phyloP scores from a whole-genome alignment of 2,329 filamentous ascomycete genomes.

The Apiospora phragmitis region DNA sequence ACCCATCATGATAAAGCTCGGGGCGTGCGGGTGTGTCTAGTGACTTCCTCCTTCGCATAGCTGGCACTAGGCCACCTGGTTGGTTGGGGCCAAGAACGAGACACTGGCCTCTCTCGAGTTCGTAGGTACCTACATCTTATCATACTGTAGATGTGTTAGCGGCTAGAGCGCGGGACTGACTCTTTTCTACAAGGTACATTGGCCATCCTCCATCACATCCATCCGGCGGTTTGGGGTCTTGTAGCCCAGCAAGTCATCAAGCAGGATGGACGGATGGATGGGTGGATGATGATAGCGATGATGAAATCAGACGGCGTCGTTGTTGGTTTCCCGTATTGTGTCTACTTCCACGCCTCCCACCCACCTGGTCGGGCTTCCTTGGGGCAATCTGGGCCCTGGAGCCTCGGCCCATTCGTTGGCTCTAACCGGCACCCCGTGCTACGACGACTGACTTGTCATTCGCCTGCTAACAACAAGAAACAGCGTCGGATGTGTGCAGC shows the following conservation, averaged over 20 bases:
- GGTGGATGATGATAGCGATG: slow-evolving; percentile 2
- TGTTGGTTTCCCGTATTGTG: neutral
- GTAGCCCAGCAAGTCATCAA: slow-evolving; percentile 5
- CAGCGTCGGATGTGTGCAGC: slow-evolving; percentile 3
- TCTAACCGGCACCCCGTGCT: neutral
- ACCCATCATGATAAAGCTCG: slow-evolving; percentile 4
- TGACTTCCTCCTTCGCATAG: neutral
- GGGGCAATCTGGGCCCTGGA: neutral
- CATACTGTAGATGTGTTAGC: neutral
- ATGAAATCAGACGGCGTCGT: neutral
- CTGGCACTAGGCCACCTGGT: neutral
- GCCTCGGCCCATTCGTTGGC: neutral
- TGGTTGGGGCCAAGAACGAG: neutral
- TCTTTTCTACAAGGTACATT: neutral
- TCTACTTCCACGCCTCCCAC: neutral
- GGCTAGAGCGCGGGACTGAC: neutral
- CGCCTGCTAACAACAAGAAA: neutral
- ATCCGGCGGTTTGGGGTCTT: neutral
- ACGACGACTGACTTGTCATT: slow-evolving; percentile 2
- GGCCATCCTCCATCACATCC: neutral
- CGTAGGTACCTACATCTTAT: no score
- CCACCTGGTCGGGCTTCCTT: neutral
- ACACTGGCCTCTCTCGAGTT: neutral
- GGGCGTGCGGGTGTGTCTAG: slow-evolving; percentile 3
- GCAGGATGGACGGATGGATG: neutral